Evolutionary conservation across 2,329 filamentous ascomycete species (phyloP), one percentile per base, ranked within the genome.

Genomic region (Cucurbitaria berberidis): DNA sequence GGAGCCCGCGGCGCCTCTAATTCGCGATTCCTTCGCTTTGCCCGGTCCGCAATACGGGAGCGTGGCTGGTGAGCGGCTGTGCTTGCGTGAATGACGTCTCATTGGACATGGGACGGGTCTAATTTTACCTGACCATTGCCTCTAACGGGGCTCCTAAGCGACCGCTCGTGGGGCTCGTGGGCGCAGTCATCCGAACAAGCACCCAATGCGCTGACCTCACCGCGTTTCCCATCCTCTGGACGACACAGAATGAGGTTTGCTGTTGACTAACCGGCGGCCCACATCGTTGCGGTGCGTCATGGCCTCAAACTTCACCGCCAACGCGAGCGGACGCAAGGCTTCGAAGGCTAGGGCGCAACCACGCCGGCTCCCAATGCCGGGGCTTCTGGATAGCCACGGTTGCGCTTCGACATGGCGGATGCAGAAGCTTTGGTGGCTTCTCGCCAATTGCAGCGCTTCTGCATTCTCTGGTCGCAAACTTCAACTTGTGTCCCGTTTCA

Each of bases 51-150:
- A 18, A 18, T 30, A 53, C 50, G 39, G 48, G 50, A 39, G 18
- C 60, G 65, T 67, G 67, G 63, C 67, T 67, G 59, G 60, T 60
- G 64, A 51, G 63, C 53, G 64, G 65, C 68, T 63, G 64, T 66
- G 61, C 59, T n/a, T 5, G 10, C 2, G 5, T 9, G 0, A 41
- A 22, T 39, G 58, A 53, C 45, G 46, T 52, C 27, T 45, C 35
- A 65, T 66, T 67, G 62, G 63, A 47, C 44, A 40, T 34, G 45
- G 11, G 39, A 36, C 5, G 30, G 10, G 40, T 51, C 59, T 60
- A 60, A 57, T 53, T 53, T 61, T 64, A 63, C 53, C 47, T 42
- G 48, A 66, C 61, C 64, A 67, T 66, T 66, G 50, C 58, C 64
- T 51, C 45, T n/a, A 63, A 62, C 21, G 9, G 41, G 52, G 9